phyloP scores from a whole-genome alignment of 768 basidiomycete species.

The Multifurca ochricompacta region DNA sequence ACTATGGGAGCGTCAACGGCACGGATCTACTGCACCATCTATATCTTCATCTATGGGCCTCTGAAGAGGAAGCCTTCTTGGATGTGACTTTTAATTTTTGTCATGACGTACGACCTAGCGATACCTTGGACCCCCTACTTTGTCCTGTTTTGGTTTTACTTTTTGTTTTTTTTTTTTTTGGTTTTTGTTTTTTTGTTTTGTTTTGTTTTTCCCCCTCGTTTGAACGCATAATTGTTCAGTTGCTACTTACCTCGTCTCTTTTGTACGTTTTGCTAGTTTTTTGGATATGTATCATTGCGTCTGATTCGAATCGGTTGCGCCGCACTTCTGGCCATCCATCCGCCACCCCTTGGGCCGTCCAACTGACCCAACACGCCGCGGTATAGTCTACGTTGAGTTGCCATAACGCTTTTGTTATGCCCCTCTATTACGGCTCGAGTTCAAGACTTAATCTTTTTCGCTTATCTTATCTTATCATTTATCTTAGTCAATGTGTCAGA shows the following conservation, averaged over 20 bases:
- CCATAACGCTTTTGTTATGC: slow-evolving; percentile 6
- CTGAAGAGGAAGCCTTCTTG: slow-evolving; percentile 15
- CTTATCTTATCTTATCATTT: slow-evolving; percentile 9
- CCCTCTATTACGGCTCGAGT: slow-evolving; percentile 1
- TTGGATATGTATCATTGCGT: slow-evolving; percentile 1
- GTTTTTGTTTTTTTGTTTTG: too few relatives aligned
- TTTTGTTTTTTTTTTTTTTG: too few relatives aligned
- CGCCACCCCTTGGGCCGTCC: slow-evolving; percentile 38
- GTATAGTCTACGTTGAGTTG: too few relatives aligned
- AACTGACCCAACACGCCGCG: slow-evolving; percentile 25
- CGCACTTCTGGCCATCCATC: slow-evolving; percentile 28
- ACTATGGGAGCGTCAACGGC: slow-evolving; percentile 70
- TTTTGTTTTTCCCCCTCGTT: too few relatives aligned
- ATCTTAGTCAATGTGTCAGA: neutral
- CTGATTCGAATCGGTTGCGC: too few relatives aligned
- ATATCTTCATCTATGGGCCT: slow-evolving; percentile 37
- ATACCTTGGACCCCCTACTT: slow-evolving; percentile 11
- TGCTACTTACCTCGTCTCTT: slow-evolving; percentile 12
- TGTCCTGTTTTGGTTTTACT: slow-evolving; percentile 10
- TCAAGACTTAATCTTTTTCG: slow-evolving; percentile 11
- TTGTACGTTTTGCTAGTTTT: neutral
- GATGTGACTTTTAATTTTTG: slow-evolving; percentile 1
- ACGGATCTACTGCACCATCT: slow-evolving; percentile 39
- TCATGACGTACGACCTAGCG: slow-evolving; percentile 3
- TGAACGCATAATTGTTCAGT: neutral